phyloP scores from a whole-genome alignment of 1,284 basidiomycete genomes.

The Sphaerobolus stellatus region DNA sequence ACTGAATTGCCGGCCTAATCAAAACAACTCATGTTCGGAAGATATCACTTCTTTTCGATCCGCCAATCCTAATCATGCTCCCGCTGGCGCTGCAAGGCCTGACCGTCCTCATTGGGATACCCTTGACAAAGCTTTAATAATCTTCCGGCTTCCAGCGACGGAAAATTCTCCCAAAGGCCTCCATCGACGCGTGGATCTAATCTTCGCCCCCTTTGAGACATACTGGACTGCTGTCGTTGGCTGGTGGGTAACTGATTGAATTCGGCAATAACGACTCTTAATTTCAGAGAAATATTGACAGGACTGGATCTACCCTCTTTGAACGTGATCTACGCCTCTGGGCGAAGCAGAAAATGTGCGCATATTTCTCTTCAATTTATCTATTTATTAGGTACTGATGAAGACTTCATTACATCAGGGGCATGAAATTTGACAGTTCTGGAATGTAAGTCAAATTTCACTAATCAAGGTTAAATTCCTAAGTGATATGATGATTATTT shows the following conservation, averaged over 20 bases:
- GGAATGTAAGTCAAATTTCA: constrained; percentile 59
- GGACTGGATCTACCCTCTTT: constrained; percentile 82
- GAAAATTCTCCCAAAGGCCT: constrained; percentile 29
- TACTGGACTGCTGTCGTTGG: constrained; percentile 81
- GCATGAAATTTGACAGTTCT: constrained; percentile 77
- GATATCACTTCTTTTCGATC: constrained; percentile 60
- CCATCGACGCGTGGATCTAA: constrained; percentile 70
- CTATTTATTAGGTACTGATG: constrained; percentile 2
- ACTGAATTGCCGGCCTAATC: no score
- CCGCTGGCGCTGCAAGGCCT: constrained; percentile 11
- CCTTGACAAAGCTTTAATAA: constrained; percentile 69
- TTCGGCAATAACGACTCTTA: constrained; percentile 2
- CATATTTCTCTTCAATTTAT: no score
- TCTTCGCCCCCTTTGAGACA: constrained; percentile 63
- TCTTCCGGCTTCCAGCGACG: constrained; percentile 55
- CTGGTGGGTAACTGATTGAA: constrained; percentile 48
- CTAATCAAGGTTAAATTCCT: background rate
- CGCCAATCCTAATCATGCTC: constrained; percentile 49
- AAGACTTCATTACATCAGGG: constrained; percentile 39
- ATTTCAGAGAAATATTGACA: constrained; percentile 27
- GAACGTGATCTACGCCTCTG: constrained; percentile 73
- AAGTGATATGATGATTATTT: constrained; percentile 4
- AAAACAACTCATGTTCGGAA: constrained; percentile 12
- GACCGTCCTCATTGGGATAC: constrained; percentile 47
- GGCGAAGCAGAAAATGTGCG: constrained; percentile 63